Base-by-base conservation (phyloP, 164 flowering plant genomes). In the Amborella trichopoda region DNA sequence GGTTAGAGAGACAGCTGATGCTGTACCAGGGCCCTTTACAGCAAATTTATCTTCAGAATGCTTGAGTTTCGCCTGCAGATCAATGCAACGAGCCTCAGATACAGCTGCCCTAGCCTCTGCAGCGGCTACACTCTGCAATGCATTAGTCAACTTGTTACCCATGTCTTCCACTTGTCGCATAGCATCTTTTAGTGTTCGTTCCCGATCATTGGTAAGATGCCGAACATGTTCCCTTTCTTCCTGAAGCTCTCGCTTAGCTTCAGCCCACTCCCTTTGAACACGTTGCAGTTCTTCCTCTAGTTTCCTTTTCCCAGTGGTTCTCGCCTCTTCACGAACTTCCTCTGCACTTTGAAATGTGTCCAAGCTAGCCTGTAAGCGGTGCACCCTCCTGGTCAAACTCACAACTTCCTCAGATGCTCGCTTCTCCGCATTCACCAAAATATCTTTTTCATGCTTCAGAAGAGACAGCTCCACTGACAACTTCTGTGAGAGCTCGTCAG, bases 211-310 rank as follows among this genome's bases (percentile, higher is more conserved):
- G 30, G 73, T 65, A 38, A 83, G 78, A 22, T 53, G 47, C 14
- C 94, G 77, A 23, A 64, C 74, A 56, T 54, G 80, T 43, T 80
- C 71, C 26, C 88, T 70, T 58, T 81, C 88, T 62, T 77, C 86
- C 50, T 83, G 88, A 28, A 91, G 77, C 66, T 87, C 94, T 47
- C 72, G 80, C 68, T 78, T 91, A 21, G 74, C 88, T 61, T 87
- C 90, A 66, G 95, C 90, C 94, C 90, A 84, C 52, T 91, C 99
- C 59, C 71, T 80, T 93, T 89, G 68, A 50, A 70, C 28, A 44
- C 16, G 39, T n/a, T n/a, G n/a, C n/a, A n/a, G n/a, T n/a, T n/a
- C n/a, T n/a, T n/a, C n/a, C n/a, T n/a, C n/a, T n/a, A n/a, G n/a
- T n/a, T n/a, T n/a, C n/a, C n/a, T n/a, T n/a, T n/a, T n/a, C n/a